Evolutionary conservation across 2,329 filamentous ascomycete species (phyloP), one percentile per base, ranked within the genome.

Genomic region (Sporothrix pallida): DNA sequence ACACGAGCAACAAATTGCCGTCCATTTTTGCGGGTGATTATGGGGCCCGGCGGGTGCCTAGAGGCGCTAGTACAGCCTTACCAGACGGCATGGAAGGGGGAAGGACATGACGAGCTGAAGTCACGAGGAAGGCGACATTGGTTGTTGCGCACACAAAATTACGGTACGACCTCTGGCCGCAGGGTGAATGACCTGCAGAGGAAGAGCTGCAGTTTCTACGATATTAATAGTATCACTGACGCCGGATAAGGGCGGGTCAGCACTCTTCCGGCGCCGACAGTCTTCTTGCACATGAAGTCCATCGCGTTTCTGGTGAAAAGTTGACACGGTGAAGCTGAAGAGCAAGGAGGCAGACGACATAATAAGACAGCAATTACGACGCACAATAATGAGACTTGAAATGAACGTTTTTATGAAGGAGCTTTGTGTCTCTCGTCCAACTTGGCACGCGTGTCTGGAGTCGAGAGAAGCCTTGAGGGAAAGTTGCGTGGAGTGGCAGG

Each of bases 61-160:
- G 50, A 58, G 20, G 37, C 69, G 42, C 69, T 50, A 62, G 23
- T 13, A 50, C 42, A 71, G 69, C 69, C 69, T 62, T 31, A 23
- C 31, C 17, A 20, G 17, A 42, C 10, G 23, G 20, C 20, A 8
- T 26, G 15, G 20, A 8, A 20, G 23, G 52, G 6, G 7, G 13
- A 56, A 10, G 52, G n/a, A n/a, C n/a, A 17, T 9, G 20, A 20
- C 31, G 31, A 37, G 31, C 31, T 37, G 31, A 37, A 37, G 31
- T 37, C 31, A 37, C 31, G 31, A 37, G 31, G 7, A 37, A 37
- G 31, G 31, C 31, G 31, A 37, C 31, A 37, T 37, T 37, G 31
- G 31, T 37, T 48, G 42, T 46, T 46, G 9, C 1, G n/a, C 7
- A 20, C 37, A 20, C 23, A n/a, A 63, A 23, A 10, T 10, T 2